These are phyloP conservation scores for Cladochytrium replicatum DNA, from an alignment of 192 early-diverging fungal species.

Conservation along the genomic window DNA sequence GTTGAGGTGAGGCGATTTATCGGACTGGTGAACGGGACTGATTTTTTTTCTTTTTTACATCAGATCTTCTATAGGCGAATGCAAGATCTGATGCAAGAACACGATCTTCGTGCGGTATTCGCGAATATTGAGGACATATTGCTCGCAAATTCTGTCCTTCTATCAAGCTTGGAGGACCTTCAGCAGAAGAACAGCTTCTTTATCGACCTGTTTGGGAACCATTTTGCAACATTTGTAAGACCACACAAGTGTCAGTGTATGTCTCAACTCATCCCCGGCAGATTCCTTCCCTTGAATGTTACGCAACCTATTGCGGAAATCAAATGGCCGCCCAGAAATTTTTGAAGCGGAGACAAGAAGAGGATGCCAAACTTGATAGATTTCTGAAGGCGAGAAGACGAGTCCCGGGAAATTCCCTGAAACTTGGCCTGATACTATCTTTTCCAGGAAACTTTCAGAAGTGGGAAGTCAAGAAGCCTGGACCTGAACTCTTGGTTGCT, in stretches of 20 bases:
- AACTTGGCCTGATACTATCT: no score
- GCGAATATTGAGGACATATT: constrained; percentile 51
- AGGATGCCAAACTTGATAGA: constrained; percentile 41
- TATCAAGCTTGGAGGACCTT: constrained; percentile 54
- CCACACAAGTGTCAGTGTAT: constrained; percentile 2
- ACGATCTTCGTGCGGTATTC: constrained; percentile 33
- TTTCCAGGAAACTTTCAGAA: no score
- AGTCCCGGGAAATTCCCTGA: no score
- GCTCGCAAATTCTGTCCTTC: constrained; percentile 51
- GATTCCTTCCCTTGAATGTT: constrained; percentile 45
- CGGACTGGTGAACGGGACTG: background rate
- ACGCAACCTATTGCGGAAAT: constrained; percentile 57
- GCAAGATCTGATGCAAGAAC: constrained; percentile 31
- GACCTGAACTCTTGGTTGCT: constrained; percentile 69
- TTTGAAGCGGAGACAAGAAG: constrained; percentile 41
- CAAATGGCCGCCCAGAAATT: constrained; percentile 51
- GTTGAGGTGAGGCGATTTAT: constrained; percentile 36
- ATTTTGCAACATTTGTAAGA: constrained; percentile 30
- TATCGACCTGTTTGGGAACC: constrained; percentile 37
- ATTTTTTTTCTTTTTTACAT: background rate
- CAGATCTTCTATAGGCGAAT: constrained; percentile 57
- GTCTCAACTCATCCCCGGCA: constrained; percentile 7
- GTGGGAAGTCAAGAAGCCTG: constrained; percentile 51
- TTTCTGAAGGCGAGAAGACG: constrained; percentile 57
- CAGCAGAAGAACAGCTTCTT: constrained; percentile 41